Evolutionary conservation across 1,284 basidiomycete genomes (phyloP), one percentile per base, ranked within the genome.

Genomic region (Ganoderma lucidum): DNA sequence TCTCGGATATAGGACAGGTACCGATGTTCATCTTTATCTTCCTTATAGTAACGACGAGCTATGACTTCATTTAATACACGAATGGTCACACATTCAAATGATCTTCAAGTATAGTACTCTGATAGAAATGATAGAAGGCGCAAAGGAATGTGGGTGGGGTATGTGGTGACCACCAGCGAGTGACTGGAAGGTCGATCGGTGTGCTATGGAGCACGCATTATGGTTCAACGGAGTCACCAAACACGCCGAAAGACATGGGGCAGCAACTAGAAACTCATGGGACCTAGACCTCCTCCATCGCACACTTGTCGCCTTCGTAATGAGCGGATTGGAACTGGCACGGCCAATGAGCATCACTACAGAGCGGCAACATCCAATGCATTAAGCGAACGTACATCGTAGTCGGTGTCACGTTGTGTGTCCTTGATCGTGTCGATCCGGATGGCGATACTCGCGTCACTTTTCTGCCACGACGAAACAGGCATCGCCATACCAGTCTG

Each of bases 101-200:
- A 4, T 37, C 37, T 37, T 9, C 6, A 19, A 4, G 6, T 48
- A 48, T 23, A 28, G 10, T 10, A 28, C 6, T n/a, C n/a, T n/a
- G 48, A 28, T 6, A 23, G 23, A 17, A 1, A 28, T 23, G 6
- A 6, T 23, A 23, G 19, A 51, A 8, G 19, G 0, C 4, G 23
- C 6, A 51, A 51, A 51, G n/a, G n/a, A 28, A 10, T 17, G 48
- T 37, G 95, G 58, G 48, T 37, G 95, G 58, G 41, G 28, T 17
- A 23, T 23, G 14, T 35, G 19, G 8, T n/a, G 19, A n/a, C 48
- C 2, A 28, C 60, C 0, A n/a, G 39, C 5, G 12, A 23, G 17
- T 6, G 12, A 12, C 17, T 12, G 19, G 28, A 14, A 17, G 42
- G 39, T 6, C 39, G 10, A 14, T 41, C 10, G 10, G 10, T 41